These are phyloP conservation scores for Citrus sp. DNA, from an alignment of 345 rosid species.

Conservation along the genomic window DNA sequence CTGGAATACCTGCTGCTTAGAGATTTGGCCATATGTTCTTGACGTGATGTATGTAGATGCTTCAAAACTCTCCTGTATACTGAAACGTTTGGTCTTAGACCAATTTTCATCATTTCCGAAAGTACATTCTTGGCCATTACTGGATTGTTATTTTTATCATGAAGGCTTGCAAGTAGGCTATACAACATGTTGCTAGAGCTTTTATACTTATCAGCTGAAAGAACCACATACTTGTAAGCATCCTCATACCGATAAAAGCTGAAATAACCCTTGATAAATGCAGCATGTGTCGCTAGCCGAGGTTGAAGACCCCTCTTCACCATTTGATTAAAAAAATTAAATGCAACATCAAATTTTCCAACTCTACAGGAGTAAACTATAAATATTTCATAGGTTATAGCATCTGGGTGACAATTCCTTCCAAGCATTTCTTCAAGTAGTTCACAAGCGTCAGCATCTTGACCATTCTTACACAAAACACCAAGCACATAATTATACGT, in stretches of 20 bases:
- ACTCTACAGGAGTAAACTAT: slow-evolving; percentile 26
- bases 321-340: slow-evolving; percentile 36
- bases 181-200: slow-evolving; percentile 26
- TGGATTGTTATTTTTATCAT: slow-evolving; percentile 29
- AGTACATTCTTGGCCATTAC: slow-evolving; percentile 36
- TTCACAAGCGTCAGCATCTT: slow-evolving; percentile 25
- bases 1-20: slow-evolving; percentile 18
- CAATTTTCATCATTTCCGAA: slow-evolving; percentile 48
- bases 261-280: slow-evolving; percentile 40
- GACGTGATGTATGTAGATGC: slow-evolving; percentile 28
- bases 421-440: slow-evolving; percentile 35
- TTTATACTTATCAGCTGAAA: slow-evolving; percentile 23
- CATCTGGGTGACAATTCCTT: slow-evolving; percentile 38
- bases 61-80: slow-evolving; percentile 32
- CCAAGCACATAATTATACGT: slow-evolving; percentile 39
- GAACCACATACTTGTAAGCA: slow-evolving; percentile 35
- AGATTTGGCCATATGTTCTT: slow-evolving; percentile 26
- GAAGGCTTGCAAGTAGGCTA: slow-evolving; percentile 45
- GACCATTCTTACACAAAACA: slow-evolving; percentile 31
- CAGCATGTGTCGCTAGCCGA: slow-evolving; percentile 41
- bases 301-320: slow-evolving; percentile 40
- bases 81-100: slow-evolving; percentile 38
- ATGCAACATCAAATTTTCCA: slow-evolving; percentile 33
- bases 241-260: slow-evolving; percentile 24
- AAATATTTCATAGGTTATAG: slow-evolving; percentile 49